Conservation (phyloP, 768 basidiomycete species). For the Exidia glandulosa region DNA sequence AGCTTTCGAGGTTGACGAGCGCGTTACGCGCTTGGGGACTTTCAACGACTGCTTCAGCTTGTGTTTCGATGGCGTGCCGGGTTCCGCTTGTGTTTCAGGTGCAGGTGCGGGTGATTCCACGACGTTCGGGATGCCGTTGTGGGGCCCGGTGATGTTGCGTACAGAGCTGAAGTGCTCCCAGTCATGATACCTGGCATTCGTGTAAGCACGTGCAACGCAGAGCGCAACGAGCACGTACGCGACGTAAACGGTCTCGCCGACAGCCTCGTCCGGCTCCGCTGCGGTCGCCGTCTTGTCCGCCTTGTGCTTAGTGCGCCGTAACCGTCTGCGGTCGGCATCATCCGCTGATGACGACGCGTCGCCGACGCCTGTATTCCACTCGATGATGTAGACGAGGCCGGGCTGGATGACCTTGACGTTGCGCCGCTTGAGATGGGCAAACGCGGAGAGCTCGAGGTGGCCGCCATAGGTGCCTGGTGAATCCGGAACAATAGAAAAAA, state of each 20-base stretch:
- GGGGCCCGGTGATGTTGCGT: conserved; percentile 75
- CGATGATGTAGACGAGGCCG: conserved; percentile 81
- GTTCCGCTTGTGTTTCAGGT: conserved; percentile 17
- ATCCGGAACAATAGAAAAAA: conserved; percentile 3
- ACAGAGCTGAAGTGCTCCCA: conserved; percentile 96
- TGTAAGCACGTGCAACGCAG: neutral
- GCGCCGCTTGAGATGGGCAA: conserved; percentile 65
- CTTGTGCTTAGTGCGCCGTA: conserved; percentile 28
- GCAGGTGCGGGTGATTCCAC: conserved; percentile 31
- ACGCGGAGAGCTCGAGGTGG: conserved; percentile 87
- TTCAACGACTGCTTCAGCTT: conserved; percentile 1
- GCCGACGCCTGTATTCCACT: conserved; percentile 53
- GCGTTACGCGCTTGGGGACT: conserved; percentile 1
- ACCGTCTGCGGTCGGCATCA: conserved; percentile 27
- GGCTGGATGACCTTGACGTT: conserved; percentile 92
- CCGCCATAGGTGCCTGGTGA: conserved; percentile 75
- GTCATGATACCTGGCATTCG: conserved; percentile 59
- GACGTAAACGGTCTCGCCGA: conserved; percentile 55
- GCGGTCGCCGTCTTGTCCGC: conserved; percentile 8
- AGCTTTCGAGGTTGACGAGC: neutral
- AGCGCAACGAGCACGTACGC: conserved; percentile 45
- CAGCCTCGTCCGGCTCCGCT: conserved; percentile 15
- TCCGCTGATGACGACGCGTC: conserved; percentile 16
- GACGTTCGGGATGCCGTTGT: conserved; percentile 60
- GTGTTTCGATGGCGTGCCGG: conserved; percentile 18